These are phyloP conservation scores for Citrullus colocynthis DNA, from an alignment of 306 rosid species.

Conservation along the genomic window DNA sequence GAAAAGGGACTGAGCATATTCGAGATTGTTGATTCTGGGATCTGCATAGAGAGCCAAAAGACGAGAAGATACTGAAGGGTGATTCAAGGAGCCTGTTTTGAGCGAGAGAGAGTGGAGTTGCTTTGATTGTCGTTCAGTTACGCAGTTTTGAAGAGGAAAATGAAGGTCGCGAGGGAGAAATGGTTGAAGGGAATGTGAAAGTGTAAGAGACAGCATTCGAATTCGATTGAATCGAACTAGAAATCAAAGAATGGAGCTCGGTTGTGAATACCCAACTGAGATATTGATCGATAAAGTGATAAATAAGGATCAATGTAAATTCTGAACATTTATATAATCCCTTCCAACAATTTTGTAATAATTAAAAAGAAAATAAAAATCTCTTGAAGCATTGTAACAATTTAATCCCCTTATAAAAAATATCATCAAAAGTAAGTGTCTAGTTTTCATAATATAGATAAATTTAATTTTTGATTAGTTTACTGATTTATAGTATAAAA, in stretches of 20 bases:
- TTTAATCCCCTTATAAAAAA: too few species aligned
- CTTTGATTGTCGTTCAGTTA: conserved; percentile 16
- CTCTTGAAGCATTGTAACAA: too few species aligned
- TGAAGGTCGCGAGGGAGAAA: conserved; percentile 9
- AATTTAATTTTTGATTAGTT: too few species aligned
- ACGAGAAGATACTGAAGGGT: conserved; percentile 27
- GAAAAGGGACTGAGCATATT: conserved; percentile 29
- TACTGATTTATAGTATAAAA: too few species aligned
- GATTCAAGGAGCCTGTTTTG: conserved; percentile 27
- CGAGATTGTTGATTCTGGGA: conserved; percentile 34
- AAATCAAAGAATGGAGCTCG: neutral
- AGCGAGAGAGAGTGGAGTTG: conserved; percentile 34
- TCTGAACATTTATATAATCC: neutral
- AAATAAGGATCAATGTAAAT: neutral
- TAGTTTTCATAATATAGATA: too few species aligned
- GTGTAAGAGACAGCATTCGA: conserved; percentile 17
- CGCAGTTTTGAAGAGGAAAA: conserved; percentile 13
- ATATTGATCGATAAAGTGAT: neutral
- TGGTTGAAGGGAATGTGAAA: conserved; percentile 10
- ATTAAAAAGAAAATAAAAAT: too few species aligned
- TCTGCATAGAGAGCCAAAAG: conserved; percentile 33
- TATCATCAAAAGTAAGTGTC: too few species aligned
- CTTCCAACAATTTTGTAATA: neutral
- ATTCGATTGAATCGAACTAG: neutral
- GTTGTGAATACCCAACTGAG: neutral